These are phyloP conservation scores for Chrysophaeum taylorii DNA, from an alignment of 352 stramenopile species.

Conservation along the genomic window DNA sequence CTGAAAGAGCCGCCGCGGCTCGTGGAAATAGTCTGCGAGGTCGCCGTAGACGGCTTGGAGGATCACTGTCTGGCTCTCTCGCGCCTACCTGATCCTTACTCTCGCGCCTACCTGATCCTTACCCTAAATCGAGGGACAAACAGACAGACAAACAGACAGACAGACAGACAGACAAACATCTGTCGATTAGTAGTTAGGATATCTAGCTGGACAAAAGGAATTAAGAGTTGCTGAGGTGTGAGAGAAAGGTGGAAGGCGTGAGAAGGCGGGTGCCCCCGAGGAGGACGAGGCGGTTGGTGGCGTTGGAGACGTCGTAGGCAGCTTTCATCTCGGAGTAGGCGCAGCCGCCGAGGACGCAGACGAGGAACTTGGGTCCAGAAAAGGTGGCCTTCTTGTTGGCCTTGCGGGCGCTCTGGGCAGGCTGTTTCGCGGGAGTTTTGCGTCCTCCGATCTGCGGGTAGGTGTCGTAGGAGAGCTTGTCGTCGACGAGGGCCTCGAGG, in stretches of 20 bases:
- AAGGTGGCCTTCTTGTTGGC: slow-evolving; percentile 19
- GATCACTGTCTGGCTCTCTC: too few relatives aligned
- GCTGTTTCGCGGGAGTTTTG: slow-evolving; percentile 13
- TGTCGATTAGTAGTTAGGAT: too few relatives aligned
- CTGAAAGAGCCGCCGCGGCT: too few relatives aligned
- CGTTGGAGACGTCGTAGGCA: slow-evolving; percentile 44
- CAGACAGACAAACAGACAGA: too few relatives aligned
- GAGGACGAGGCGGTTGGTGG: slow-evolving; percentile 31
- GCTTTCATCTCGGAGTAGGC: slow-evolving; percentile 78
- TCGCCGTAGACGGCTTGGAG: too few relatives aligned
- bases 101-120: too few relatives aligned
- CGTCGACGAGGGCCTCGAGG: slow-evolving; percentile 41
- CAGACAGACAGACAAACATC: too few relatives aligned
- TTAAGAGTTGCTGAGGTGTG: slow-evolving; percentile 21
- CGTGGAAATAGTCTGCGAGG: too few relatives aligned
- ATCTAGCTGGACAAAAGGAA: too few relatives aligned
- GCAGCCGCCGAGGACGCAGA: slow-evolving; percentile 84
- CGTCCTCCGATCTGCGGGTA: slow-evolving; percentile 46
- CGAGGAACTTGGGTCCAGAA: slow-evolving; percentile 70
- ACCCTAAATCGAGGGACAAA: too few relatives aligned
- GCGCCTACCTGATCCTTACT: too few relatives aligned
- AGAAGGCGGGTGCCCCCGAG: slow-evolving; percentile 29
- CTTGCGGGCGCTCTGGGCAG: slow-evolving; percentile 18
- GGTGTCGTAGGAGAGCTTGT: slow-evolving; percentile 46
- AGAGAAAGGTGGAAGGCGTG: slow-evolving; percentile 32